A percentile compares a stretch with the other conserved stretches of the same genome.
These are phyloP conservation scores for Colletotrichum sp. DNA, from an alignment of 2,329 filamentous ascomycete species.

Conservation along the genomic window DNA sequence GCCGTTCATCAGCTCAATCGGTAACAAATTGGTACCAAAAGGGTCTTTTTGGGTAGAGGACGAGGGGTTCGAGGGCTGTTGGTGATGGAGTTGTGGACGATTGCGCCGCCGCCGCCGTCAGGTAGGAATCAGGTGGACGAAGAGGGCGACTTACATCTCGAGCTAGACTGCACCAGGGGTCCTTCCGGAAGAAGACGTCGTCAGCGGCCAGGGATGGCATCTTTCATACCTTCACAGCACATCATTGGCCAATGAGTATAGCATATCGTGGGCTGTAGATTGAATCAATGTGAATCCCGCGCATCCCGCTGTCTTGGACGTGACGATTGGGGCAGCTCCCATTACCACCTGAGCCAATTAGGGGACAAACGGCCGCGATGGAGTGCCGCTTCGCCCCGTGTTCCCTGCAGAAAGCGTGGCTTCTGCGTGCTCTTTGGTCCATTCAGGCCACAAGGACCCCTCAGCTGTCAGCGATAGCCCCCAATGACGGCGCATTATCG, in stretches of 20 bases:
- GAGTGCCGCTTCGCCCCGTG: not conserved
- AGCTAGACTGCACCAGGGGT: not conserved
- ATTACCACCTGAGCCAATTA: not conserved
- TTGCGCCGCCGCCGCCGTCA: constrained; percentile 15
- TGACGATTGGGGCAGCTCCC: not conserved
- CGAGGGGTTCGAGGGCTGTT: not conserved
- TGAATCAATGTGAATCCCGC: not conserved
- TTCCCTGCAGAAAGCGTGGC: not conserved
- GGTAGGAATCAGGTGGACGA: constrained; percentile 6
- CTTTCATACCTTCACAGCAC: not conserved
- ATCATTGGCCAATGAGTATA: not conserved
- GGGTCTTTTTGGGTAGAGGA: not conserved
- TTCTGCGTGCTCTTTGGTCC: not conserved
- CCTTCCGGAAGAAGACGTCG: not conserved
- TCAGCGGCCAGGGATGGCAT: not conserved
- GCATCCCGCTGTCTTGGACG: not conserved
- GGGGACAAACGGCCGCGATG: not conserved
- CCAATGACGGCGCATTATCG: constrained; percentile 3
- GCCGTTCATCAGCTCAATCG: not conserved
- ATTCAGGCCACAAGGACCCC: not conserved
- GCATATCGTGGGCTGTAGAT: not conserved
- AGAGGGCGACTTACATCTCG: not conserved
- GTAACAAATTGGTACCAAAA: not conserved
- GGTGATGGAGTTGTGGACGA: not conserved
- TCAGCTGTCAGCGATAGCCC: not conserved